Conservation (phyloP, 202 grass and related monocot genomes). For the Thinopyrum obtusiflorum region DNA sequence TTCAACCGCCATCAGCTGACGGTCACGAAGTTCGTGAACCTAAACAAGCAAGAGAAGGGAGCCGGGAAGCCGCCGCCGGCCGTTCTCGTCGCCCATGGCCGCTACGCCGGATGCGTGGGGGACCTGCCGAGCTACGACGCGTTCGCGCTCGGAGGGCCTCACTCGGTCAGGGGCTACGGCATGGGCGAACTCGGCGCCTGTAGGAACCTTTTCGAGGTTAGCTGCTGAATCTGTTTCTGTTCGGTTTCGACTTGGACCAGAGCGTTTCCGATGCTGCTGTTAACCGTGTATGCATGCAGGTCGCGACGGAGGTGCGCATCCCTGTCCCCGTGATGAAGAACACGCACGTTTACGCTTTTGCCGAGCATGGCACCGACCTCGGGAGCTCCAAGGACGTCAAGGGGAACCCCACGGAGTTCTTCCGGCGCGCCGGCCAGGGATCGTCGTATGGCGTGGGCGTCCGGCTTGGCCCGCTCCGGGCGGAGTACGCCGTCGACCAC, state of each 20-base stretch:
- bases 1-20: conserved; percentile 98
- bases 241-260: too few species aligned
- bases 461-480: conserved; percentile 81
- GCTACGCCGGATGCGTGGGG: conserved; percentile 86
- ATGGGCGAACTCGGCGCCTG: conserved; percentile 89
- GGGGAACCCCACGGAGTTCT: conserved; percentile 92
- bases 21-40: conserved; percentile 76
- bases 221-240: neutral
- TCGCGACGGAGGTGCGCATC: conserved; percentile 75
- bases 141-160: conserved; percentile 86
- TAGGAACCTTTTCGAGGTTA: conserved; percentile 92
- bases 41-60: conserved; percentile 82
- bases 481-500: conserved; percentile 87
- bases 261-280: neutral
- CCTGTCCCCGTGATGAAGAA: conserved; percentile 54
- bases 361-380: conserved; percentile 89
- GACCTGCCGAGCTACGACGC: conserved; percentile 93
- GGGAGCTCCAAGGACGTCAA: conserved; percentile 98
- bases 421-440: conserved; percentile 73
- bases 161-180: conserved; percentile 88
- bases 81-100: conserved; percentile 78
- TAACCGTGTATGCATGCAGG: conserved; percentile 24
- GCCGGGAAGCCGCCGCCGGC: conserved; percentile 65
- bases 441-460: conserved; percentile 82
- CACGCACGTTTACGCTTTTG: conserved; percentile 79